phyloP scores from a whole-genome alignment of 1,139 yeast species.

The Eremothecium gossypii region DNA sequence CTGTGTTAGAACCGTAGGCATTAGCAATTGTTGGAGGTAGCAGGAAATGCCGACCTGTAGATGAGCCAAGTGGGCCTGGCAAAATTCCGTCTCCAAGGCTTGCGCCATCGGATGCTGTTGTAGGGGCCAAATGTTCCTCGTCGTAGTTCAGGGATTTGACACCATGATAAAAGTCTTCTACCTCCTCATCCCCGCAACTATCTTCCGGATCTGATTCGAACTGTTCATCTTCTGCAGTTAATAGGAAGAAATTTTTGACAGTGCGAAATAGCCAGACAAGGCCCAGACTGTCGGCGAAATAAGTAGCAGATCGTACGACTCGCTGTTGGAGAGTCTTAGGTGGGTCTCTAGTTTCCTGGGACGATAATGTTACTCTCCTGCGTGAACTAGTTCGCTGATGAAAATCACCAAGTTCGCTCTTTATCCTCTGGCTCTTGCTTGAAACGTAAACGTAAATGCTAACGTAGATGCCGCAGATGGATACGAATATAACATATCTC shows the following conservation, averaged over 20 bases:
- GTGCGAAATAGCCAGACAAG: not conserved
- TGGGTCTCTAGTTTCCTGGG: too few relatives aligned
- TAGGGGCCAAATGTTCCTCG: not conserved
- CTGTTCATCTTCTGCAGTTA: not conserved
- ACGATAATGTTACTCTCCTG: too few relatives aligned
- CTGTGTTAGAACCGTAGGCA: too few relatives aligned
- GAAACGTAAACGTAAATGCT: constrained; percentile 68
- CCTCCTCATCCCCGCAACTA: not conserved
- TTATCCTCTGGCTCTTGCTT: constrained; percentile 48
- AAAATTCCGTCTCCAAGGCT: too few relatives aligned
- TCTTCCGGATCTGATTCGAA: not conserved
- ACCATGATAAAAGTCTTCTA: not conserved
- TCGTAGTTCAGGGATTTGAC: not conserved
- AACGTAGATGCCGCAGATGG: constrained; percentile 57
- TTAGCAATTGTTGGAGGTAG: too few relatives aligned
- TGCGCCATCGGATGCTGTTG: too few relatives aligned
- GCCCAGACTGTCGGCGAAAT: constrained; percentile 1
- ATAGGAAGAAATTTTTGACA: constrained; percentile 8
- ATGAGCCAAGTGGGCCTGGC: too few relatives aligned
- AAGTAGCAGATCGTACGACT: not conserved
- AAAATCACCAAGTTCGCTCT: constrained; percentile 25
- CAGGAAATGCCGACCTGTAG: too few relatives aligned
- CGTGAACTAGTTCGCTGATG: constrained; percentile 6
- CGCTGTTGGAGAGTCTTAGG: too few relatives aligned
- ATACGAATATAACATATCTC: constrained; percentile 55